Evolutionary conservation across 352 stramenopile genomes (phyloP), one percentile per base, ranked within the genome.

Genomic region (Globisporangium sylvaticum): DNA sequence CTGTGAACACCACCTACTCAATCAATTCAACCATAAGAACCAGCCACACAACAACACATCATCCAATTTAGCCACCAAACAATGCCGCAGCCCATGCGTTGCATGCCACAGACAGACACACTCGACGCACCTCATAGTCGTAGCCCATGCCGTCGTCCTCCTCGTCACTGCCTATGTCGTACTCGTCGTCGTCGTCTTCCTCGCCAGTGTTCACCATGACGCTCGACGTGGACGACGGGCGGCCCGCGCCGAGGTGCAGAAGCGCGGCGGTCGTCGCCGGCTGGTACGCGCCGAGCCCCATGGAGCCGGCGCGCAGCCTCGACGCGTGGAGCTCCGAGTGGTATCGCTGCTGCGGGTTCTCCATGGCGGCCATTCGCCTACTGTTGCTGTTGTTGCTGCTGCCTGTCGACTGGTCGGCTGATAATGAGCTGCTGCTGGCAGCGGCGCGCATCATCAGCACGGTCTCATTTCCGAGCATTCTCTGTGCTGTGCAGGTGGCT

Each of bases 1-100:
- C 80, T 48, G 73, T 80, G 50, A 85, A 88, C 50, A 87, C 66
- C 15, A 88, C 74, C 80, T 88, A 60, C 20, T 22, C 39, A 55
- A 10, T 42, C 4, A 34, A 32, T 1, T n/a, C 25, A 60, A 32
- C n/a, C 12, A 56, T 29, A 18, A 32, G 7, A 18, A 7, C 20
- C 25, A 34, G 52, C 27, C 31, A 39, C 58, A 22, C 56, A 52
- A 20, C 31, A 22, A 32, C n/a, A 20, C 34, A 53, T 37, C n/a
- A 24, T 15, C 15, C 3, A 12, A 27, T 32, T 22, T 42, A 29
- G 18, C 27, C 14, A 44, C 55, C 10, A 24, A 25, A 20, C 31
- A 18, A 18, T 8, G 22, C 8, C 15, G 12, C 4, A 15, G 34
- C 34, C 34, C 14, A 48, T 20, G 18, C 18, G 6, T 4, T n/a